Percentiles rank a stretch among this genome's conserved stretches.
These are phyloP conservation scores for Termitomyces sp. DNA, from an alignment of 768 basidiomycete species.

Conservation along the genomic window DNA sequence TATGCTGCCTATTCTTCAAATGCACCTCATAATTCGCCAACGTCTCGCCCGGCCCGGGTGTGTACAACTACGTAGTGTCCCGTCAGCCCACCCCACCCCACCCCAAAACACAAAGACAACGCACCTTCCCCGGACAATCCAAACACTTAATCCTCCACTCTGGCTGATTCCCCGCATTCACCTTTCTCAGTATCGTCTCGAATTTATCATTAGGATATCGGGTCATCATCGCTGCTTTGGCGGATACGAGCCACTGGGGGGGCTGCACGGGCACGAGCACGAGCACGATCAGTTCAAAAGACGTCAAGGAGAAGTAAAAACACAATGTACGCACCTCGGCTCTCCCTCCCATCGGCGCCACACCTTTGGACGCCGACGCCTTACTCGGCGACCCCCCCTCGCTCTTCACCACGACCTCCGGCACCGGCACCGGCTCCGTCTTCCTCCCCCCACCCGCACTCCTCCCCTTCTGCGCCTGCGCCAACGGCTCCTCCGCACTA, in stretches of 20 bases:
- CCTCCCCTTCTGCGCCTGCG: conserved; percentile 58
- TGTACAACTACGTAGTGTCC: conserved; percentile 61
- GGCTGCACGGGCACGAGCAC: conserved; percentile 37
- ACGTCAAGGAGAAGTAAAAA: too few relatives aligned
- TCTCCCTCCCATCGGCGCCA: too few relatives aligned
- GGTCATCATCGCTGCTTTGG: conserved; percentile 64
- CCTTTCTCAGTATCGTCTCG: conserved; percentile 66
- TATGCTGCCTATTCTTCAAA: conserved; percentile 80
- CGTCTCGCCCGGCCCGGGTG: conserved; percentile 84
- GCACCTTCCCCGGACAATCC: conserved; percentile 91
- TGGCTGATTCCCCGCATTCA: conserved; percentile 46
- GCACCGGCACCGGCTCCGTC: too few relatives aligned
- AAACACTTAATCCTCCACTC: conserved; percentile 92
- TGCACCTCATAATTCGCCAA: conserved; percentile 91
- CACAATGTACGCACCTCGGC: too few relatives aligned
- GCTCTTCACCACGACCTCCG: too few relatives aligned
- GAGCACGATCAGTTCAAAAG: too few relatives aligned
- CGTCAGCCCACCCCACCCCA: neutral
- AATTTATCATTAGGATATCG: conserved; percentile 83
- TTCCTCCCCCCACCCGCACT: too few relatives aligned
- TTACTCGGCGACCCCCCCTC: too few relatives aligned
- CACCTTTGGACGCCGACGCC: neutral
- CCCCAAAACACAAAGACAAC: conserved; percentile 12
- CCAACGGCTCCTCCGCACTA: conserved; percentile 70
- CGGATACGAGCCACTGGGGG: conserved; percentile 68